A percentile compares a stretch with the other conserved stretches of the same genome.
phyloP scores from a whole-genome alignment of 139 green algal genomes.

The Tetradesmus lagerheimii region DNA sequence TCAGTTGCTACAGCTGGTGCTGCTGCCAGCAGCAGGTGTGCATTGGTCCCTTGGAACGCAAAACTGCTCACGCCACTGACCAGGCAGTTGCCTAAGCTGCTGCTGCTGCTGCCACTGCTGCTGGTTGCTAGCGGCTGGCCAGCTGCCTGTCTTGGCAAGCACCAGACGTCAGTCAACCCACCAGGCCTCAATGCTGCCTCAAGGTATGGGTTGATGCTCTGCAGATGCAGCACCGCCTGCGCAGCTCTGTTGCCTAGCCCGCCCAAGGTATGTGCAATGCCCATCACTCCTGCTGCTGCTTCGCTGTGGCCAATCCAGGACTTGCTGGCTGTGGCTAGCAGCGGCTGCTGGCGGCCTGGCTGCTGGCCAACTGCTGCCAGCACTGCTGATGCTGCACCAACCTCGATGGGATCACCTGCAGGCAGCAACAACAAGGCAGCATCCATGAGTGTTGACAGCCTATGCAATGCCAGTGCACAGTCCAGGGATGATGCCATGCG shows the following conservation, averaged over 20 bases:
- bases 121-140: not conserved
- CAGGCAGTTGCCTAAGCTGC: not conserved
- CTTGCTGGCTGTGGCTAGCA: constrained; percentile 77
- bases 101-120: not conserved
- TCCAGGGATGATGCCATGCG: not conserved
- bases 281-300: constrained; percentile 81
- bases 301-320: constrained; percentile 90
- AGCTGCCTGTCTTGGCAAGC: constrained; percentile 36
- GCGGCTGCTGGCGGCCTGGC: constrained; percentile 35
- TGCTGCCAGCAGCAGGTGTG: constrained; percentile 32
- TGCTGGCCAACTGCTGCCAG: not conserved
- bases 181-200: constrained; percentile 51
- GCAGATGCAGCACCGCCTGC: constrained; percentile 74
- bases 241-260: not conserved
- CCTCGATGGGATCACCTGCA: constrained; percentile 87
- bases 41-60: constrained; percentile 74
- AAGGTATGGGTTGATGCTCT: constrained; percentile 70
- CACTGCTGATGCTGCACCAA: constrained; percentile 74
- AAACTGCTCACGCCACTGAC: constrained; percentile 71
- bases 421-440: not conserved
- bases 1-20: not conserved
- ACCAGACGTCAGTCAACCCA: not conserved
- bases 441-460: not conserved
- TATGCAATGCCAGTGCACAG: not conserved
- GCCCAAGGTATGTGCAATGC: constrained; percentile 66